These are phyloP conservation scores for Penicillium robsamsonii DNA, from an alignment of 495 filamentous ascomycete species.

Conservation along the genomic window DNA sequence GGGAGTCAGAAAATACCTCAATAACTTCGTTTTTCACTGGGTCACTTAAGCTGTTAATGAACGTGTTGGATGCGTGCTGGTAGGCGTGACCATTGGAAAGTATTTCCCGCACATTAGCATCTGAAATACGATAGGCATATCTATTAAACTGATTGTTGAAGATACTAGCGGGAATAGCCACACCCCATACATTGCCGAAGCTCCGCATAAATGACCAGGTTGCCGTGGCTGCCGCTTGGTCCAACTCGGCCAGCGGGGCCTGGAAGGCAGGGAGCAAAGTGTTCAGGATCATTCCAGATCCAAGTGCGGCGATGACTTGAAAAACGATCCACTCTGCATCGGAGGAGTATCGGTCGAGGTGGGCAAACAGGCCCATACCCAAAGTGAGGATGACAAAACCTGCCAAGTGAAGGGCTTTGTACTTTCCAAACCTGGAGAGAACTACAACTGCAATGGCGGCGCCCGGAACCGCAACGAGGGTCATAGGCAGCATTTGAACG, in stretches of 20 bases:
- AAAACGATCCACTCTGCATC: constrained; percentile 18
- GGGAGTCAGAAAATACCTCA: constrained; percentile 3
- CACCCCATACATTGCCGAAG: constrained; percentile 3
- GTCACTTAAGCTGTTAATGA: neutral
- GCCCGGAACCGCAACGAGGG: constrained; percentile 30
- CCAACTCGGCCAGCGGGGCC: constrained; percentile 33
- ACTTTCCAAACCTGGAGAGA: constrained; percentile 42
- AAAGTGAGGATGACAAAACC: constrained; percentile 39
- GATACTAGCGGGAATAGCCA: constrained; percentile 5
- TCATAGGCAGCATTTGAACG: constrained; percentile 37
- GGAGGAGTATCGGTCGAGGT: constrained; percentile 27
- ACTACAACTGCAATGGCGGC: constrained; percentile 31
- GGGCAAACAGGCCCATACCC: constrained; percentile 42
- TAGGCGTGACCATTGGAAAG: constrained; percentile 7
- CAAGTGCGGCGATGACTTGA: constrained; percentile 33
- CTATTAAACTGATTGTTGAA: constrained; percentile 5
- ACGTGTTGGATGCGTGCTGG: neutral
- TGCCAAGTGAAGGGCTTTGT: constrained; percentile 43
- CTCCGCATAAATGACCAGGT: constrained; percentile 1
- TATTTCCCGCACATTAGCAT: neutral
- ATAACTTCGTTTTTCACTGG: neutral
- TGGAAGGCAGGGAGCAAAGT: constrained; percentile 40
- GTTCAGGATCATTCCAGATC: constrained; percentile 30
- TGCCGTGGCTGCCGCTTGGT: neutral
- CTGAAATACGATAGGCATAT: neutral